Percentiles rank a stretch among this genome's conserved stretches.
phyloP scores from a whole-genome alignment of 2,329 filamentous ascomycete species.

The Thielaviopsis musarum region DNA sequence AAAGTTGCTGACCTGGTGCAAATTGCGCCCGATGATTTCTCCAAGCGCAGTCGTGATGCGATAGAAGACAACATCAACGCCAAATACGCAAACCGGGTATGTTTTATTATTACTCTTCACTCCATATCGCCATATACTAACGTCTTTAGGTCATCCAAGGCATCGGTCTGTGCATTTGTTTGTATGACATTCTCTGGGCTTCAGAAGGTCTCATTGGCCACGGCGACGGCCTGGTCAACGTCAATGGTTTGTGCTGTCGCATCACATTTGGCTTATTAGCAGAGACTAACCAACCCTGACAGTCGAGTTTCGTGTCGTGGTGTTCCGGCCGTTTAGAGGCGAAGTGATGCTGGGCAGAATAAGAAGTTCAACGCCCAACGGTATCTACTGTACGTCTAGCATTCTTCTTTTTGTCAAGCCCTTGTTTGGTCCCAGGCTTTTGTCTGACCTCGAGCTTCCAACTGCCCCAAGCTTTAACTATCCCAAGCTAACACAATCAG shows the following conservation, averaged over 20 bases:
- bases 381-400: slow-evolving; percentile 46
- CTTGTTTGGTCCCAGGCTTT: background rate
- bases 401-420: background rate
- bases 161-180: slow-evolving; percentile 79
- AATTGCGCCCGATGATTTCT: slow-evolving; percentile 77
- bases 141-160: slow-evolving; percentile 61
- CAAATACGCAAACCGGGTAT: slow-evolving; percentile 86
- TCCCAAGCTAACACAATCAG: slow-evolving; percentile 7
- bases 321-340: slow-evolving; percentile 91
- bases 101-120: background rate
- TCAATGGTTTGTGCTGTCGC: slow-evolving; percentile 51
- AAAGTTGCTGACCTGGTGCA: slow-evolving; percentile 90
- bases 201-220: slow-evolving; percentile 91
- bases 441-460: too few relatives aligned
- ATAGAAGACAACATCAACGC: slow-evolving; percentile 94
- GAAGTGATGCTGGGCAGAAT: slow-evolving; percentile 82
- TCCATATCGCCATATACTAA: background rate
- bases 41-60: slow-evolving; percentile 62
- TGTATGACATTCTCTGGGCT: slow-evolving; percentile 78
- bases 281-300: background rate
- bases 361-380: slow-evolving; percentile 51
- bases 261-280: background rate
- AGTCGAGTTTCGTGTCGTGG: slow-evolving; percentile 87
- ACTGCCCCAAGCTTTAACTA: too few relatives aligned
- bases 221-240: slow-evolving; percentile 79